Base-by-base conservation (phyloP, 176 grass and related monocot genomes). In the Echinochloa phyllopogon region DNA sequence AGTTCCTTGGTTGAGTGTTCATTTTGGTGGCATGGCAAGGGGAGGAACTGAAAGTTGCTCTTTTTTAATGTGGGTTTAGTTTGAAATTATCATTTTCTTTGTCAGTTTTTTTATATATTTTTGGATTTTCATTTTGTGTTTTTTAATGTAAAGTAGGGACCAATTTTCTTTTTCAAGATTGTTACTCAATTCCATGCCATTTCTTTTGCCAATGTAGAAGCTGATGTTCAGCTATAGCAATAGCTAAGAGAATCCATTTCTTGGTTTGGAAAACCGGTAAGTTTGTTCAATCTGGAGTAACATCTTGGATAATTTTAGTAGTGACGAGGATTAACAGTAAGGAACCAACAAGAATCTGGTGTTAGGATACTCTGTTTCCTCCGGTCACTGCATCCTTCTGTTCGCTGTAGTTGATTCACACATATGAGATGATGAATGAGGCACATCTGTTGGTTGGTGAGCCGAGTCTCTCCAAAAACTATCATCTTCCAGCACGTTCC, bases 391-490 rank as follows among this genome's bases (percentile, higher is more conserved):
- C 23, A 36, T 13, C 42, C 27, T 7, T 69, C 4, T 18, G 63
- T 59, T 33, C 48, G 14, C 3, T 24, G 67, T 44, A 3, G 10
- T 20, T 65, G 60, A 60, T 50, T 67, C 36, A 23, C 63, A 40
- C 47, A 67, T 15, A 52, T 61, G 41, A 16, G 67, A 33, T 18
- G 72, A 77, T 69, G 59, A 76, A 82, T 33, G 51, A 47, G 33
- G 62, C 79, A 82, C 78, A 69, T 47, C 59, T 24, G 23, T 25
- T 72, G 65, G 75, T 62, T 63, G 83, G 38, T 68, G 60, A 56
- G 41, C 15, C 51, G 74, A 61, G 52, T 10, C 20, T 48, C 25
- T 69, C 78, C 42, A 11, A 29, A 51, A 64, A 49, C 43, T 11
- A 13, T 15, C 47, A 82, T 48, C 45, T 48, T 82, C 44, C 57